phyloP scores from a whole-genome alignment of 768 basidiomycete species.

The Crepidotus variabilis region DNA sequence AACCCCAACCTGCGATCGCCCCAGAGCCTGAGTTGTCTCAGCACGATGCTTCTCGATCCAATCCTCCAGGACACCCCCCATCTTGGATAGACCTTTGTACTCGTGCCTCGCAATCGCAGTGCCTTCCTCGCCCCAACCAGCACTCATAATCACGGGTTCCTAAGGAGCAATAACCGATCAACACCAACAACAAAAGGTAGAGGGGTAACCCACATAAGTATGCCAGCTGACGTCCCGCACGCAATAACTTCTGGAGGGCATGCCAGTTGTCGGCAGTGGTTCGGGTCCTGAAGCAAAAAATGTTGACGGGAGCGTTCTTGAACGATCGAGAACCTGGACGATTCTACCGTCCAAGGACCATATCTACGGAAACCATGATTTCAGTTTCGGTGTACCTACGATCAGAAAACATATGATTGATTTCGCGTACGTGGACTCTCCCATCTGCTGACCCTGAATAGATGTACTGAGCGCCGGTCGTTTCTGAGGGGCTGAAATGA shows the following conservation, averaged over 20 bases:
- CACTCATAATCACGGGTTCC: constrained; percentile 91
- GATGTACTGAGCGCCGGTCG: constrained; percentile 89
- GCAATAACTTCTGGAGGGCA: constrained; percentile 38
- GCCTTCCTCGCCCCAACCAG: constrained; percentile 79
- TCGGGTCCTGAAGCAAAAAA: constrained; percentile 70
- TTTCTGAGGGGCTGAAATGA: constrained; percentile 91
- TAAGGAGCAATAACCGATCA: constrained; percentile 19
- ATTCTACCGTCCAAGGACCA: constrained; percentile 92
- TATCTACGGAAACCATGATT: constrained; percentile 49
- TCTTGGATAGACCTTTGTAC: constrained; percentile 90
- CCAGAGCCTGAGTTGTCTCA: constrained; percentile 5
- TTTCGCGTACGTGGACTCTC: constrained; percentile 63
- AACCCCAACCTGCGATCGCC: background rate
- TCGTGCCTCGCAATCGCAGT: constrained; percentile 90
- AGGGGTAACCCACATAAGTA: constrained; percentile 48
- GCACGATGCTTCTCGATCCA: constrained; percentile 54
- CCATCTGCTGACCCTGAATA: constrained; percentile 93
- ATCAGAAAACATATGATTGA: background rate
- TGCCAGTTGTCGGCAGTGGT: constrained; percentile 24
- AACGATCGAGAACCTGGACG: constrained; percentile 81
- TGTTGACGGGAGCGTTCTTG: constrained; percentile 64
- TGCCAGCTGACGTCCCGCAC: constrained; percentile 98
- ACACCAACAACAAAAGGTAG: background rate
- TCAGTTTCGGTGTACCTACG: background rate
- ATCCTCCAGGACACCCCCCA: constrained; percentile 64